phyloP scores from a whole-genome alignment of 2,329 filamentous ascomycete genomes.

The Emericellopsis cladophorae region DNA sequence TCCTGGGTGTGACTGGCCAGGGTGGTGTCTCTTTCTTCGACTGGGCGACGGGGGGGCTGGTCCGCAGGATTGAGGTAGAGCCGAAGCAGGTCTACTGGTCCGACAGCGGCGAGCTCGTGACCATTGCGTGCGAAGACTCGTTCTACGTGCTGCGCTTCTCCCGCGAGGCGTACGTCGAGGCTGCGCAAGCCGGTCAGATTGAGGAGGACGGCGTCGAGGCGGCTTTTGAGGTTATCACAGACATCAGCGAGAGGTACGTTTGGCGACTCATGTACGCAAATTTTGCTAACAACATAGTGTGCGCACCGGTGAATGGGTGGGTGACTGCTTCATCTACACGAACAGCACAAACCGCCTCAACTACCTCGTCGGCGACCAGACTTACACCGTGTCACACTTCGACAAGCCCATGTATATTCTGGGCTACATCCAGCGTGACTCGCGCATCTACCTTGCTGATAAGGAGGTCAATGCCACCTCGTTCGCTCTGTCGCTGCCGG shows the following conservation, averaged over 20 bases:
- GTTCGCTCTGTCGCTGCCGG: conserved; percentile 78
- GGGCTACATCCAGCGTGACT: conserved; percentile 89
- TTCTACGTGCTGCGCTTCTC: conserved; percentile 93
- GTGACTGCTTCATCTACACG: conserved; percentile 98
- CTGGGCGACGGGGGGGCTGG: conserved; percentile 81
- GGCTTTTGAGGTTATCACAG: conserved; percentile 91
- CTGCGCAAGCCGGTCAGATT: conserved; percentile 66
- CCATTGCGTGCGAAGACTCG: conserved; percentile 85
- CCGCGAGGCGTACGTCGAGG: conserved; percentile 75
- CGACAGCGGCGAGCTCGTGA: conserved; percentile 85
- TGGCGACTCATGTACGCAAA: not conserved
- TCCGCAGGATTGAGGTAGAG: conserved; percentile 80
- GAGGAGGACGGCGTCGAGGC: conserved; percentile 90
- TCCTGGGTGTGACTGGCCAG: conserved; percentile 89
- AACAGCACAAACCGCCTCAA: conserved; percentile 94
- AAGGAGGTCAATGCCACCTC: conserved; percentile 91
- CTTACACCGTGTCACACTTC: conserved; percentile 94
- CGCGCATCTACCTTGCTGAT: conserved; percentile 87
- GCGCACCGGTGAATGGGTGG: conserved; percentile 92
- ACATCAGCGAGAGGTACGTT: conserved; percentile 74
- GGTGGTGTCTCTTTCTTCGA: conserved; percentile 94
- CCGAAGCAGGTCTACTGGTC: conserved; percentile 83
- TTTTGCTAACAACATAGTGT: conserved; percentile 39
- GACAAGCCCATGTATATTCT: conserved; percentile 91
- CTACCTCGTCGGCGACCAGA: conserved; percentile 95